These are phyloP conservation scores for Fusarium gaditjirri DNA, from an alignment of 2,329 filamentous ascomycete genomes.

Conservation along the genomic window DNA sequence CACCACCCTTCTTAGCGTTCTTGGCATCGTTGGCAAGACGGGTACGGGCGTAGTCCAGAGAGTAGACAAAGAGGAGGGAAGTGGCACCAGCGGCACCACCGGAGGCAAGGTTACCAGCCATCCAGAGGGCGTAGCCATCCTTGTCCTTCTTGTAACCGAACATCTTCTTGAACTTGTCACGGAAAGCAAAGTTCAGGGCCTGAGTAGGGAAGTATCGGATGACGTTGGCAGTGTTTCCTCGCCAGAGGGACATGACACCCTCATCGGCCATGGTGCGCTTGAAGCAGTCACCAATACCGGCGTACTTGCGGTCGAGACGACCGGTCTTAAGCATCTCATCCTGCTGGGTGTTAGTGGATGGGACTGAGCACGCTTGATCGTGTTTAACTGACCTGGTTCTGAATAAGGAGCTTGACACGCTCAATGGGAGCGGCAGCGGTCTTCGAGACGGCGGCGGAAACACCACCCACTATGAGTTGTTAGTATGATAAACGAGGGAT, in stretches of 20 bases:
- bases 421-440: conserved; percentile 99
- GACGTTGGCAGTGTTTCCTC: conserved; percentile 99
- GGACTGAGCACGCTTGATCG: neutral
- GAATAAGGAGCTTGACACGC: conserved; percentile 99
- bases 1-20: conserved; percentile 95
- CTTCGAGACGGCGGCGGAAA: conserved; percentile 99
- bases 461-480: conserved; percentile 87
- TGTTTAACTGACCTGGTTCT: conserved; percentile 89
- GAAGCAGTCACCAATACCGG: conserved; percentile 96
- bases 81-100: conserved; percentile 99
- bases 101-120: conserved; percentile 99
- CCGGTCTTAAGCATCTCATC: conserved; percentile 99
- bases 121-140: conserved; percentile 99
- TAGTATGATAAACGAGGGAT: conserved; percentile 17
- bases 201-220: conserved; percentile 99
- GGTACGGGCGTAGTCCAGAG: conserved; percentile 99
- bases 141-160: conserved; percentile 99
- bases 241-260: conserved; percentile 96
- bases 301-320: conserved; percentile 98
- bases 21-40: conserved; percentile 99
- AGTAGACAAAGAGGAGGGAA: conserved; percentile 99
- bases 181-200: conserved; percentile 99
- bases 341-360: conserved; percentile 61
- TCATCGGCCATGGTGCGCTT: conserved; percentile 87
- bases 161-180: conserved; percentile 99